Percentiles rank a stretch among this genome's conserved stretches.
Evolutionary conservation across 352 stramenopile genomes (phyloP).

Genomic region (Globisporangium megalacanthum): DNA sequence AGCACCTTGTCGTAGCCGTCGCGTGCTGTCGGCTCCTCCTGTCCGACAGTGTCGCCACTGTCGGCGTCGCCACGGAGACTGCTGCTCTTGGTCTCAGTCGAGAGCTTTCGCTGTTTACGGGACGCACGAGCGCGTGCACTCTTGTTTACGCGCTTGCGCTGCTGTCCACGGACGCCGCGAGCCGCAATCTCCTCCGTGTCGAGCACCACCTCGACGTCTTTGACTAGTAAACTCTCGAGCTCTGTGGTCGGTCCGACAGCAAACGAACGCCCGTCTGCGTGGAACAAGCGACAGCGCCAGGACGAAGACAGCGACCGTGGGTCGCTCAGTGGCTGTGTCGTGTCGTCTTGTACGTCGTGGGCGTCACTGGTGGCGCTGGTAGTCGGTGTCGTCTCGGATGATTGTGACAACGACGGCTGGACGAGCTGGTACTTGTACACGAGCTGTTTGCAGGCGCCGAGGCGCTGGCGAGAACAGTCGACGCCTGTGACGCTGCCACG

Average conservation of each 20-base stretch:
- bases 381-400: too few species aligned
- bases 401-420: background rate
- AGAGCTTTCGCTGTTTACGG: conserved; percentile 38
- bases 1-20: conserved; percentile 89
- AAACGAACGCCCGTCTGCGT: conserved; percentile 76
- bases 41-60: background rate
- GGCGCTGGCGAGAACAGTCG: conserved; percentile 82
- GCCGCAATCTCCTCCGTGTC: conserved; percentile 60
- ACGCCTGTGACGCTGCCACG: conserved; percentile 71
- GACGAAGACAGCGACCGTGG: too few species aligned
- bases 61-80: background rate
- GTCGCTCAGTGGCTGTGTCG: too few species aligned
- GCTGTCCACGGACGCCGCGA: conserved; percentile 21
- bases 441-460: conserved; percentile 85
- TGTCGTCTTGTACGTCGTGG: too few species aligned
- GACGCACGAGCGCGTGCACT: conserved; percentile 54
- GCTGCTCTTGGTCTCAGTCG: conserved; percentile 1
- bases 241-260: conserved; percentile 47
- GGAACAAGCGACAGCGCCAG: conserved; percentile 74
- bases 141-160: conserved; percentile 92
- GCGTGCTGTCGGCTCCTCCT: background rate
- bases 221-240: conserved; percentile 22
- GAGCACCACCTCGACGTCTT: conserved; percentile 46
- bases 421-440: conserved; percentile 92
- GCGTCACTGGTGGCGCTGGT: too few species aligned